A percentile compares a stretch with the other conserved stretches of the same genome.
Conservation (phyloP, 495 filamentous ascomycete genomes). For the Daldinia loculata region DNA sequence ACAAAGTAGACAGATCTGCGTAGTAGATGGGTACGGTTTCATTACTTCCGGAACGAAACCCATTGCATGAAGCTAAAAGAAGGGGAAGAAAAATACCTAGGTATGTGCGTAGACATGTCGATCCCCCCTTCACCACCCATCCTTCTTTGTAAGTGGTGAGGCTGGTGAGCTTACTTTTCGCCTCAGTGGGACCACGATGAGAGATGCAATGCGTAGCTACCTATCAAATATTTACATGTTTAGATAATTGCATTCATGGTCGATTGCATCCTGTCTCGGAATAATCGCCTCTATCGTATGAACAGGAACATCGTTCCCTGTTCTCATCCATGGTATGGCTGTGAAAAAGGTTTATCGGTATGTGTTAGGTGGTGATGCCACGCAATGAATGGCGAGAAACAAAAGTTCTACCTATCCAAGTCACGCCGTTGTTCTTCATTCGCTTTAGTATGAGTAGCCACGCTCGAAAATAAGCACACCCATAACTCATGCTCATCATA, state of each 20-base stretch:
- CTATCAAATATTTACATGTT: neutral
- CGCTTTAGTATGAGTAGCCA: neutral
- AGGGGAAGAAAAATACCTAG: neutral
- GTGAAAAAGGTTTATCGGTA: neutral
- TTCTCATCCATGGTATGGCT: neutral
- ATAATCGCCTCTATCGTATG: neutral
- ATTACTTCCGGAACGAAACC: constrained; percentile 6
- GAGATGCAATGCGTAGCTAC: constrained; percentile 16
- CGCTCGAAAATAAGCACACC: neutral
- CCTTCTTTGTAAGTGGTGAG: constrained; percentile 2
- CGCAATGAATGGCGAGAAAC: neutral
- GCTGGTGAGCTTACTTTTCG: constrained; percentile 17
- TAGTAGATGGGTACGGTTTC: constrained; percentile 31
- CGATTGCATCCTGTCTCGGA: neutral
- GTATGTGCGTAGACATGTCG: neutral
- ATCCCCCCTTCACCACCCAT: neutral
- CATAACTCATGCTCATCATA: neutral
- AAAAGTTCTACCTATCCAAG: neutral
- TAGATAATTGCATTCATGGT: neutral
- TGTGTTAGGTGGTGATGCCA: neutral
- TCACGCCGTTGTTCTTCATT: neutral
- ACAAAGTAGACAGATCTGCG: constrained; percentile 1
- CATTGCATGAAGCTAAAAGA: neutral
- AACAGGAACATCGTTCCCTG: neutral
- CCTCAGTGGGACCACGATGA: constrained; percentile 12